Evolutionary conservation across 768 basidiomycete genomes (phyloP), one percentile per base, ranked within the genome.

Genomic region (Gymnopilus junonius): DNA sequence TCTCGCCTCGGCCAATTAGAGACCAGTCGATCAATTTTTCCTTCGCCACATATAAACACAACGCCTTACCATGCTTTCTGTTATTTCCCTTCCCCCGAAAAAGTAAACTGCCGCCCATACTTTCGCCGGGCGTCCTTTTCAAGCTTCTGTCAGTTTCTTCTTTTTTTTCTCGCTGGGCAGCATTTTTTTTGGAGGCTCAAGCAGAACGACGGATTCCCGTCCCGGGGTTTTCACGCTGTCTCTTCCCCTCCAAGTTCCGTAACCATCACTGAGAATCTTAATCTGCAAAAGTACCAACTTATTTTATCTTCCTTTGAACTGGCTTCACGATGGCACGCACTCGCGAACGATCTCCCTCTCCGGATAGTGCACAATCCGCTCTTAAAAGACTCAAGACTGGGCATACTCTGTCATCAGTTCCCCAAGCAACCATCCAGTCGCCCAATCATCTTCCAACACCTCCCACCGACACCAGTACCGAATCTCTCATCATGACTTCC

Each of bases 261-360:
- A 17, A 29, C 42, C 37, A 34, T 39, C 23, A 17, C 39, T 27
- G 48, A 31, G 31, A 54, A 51, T 21, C 53, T 20, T 55, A 39
- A 55, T 55, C 37, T 39, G 20, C 54, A 40, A 37, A 55, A 27
- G 54, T 27, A 55, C 31, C 27, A 32, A 31, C 25, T 27, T 40
- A 25, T 27, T 55, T 55, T 55, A 55, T 27, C 35, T 4, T 37
- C 37, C 23, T 25, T 8, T 39, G 17, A 40, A n/a, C n/a, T 55
- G 35, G 48, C 29, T 15, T 29, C 21, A n/a, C 48, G 25, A 71
- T 71, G 70, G 65, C 80, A 10, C 80, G 79, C 69, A 80, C 81
- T 37, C 83, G 79, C 69, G 73, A 55, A 55, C 35, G 54, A 27
- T 55, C 54, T 5, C 72, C 77, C 7, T 81, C 85, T 15, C 82